Base-by-base conservation (phyloP, 129 eudicot genomes). In the Tagetes erecta region DNA sequence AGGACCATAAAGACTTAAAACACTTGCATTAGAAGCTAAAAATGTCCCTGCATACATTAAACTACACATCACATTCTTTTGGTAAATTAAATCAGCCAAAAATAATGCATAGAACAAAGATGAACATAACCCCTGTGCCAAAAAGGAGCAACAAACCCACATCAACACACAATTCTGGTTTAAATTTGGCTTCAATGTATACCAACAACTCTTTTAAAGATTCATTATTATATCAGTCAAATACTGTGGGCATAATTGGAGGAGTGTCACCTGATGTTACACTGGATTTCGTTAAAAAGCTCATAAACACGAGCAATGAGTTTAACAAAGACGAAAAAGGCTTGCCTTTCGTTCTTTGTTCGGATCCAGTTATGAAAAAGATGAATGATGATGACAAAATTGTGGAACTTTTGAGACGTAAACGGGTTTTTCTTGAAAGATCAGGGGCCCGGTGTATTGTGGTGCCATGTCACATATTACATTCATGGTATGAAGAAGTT, bases 381-480 rank as follows among this genome's bases (percentile, higher is more conserved):
- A 9, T 31, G 45, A 73, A 65, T 8, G 92, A 85, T 57, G 66
- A 74, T 11, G 9, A 64, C 20, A 41, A 75, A 6, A 55, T 87
- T 13, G 82, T 89, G 31, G 89, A 82, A 63, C 85, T 79, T 36
- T 31, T 87, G 79, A 85, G 85, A 84, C 63, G 59, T 20, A 87
- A 80, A 70, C 74, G 93, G 77, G 58, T 39, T 53, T 85, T 80
- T 78, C 94, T 92, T 13, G 97, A 87, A 79, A 68, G 74, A 38
- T 84, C 85, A 1, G 94, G 97, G 64, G 97, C 85, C 73, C 35
- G 82, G 14, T 89, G 96, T 80, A 79, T 92, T 63, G 91, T 79
- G 50, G 81, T 91, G 86, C 97, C 97, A 44, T 88, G 97, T 67
- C 82, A 91, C 57, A 4, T 83, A 70, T 80, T 84, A 6, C 97